Conservation (phyloP, 352 stramenopile species). For the Phytopythium cucurbitacearum region DNA sequence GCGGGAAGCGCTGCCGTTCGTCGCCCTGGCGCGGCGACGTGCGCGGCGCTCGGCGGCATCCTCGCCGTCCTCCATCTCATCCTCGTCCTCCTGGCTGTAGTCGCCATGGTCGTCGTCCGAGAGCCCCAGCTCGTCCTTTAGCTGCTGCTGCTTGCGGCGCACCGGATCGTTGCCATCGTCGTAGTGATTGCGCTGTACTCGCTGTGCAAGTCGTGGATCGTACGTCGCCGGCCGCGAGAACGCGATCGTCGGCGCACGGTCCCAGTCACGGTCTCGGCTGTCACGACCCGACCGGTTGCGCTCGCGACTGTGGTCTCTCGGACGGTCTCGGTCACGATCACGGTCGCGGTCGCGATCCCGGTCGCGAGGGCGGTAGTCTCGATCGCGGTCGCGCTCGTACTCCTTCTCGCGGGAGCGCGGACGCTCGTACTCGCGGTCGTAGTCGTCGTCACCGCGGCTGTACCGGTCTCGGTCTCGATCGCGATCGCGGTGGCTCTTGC, state of each 20-base stretch:
- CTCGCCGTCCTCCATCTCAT: slow-evolving; percentile 6
- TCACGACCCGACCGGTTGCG: slow-evolving; percentile 6
- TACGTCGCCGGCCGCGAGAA: slow-evolving; percentile 85
- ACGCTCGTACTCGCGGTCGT: slow-evolving; percentile 6
- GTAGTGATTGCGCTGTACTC: slow-evolving; percentile 33
- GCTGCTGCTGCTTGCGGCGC: slow-evolving; percentile 50
- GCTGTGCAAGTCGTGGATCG: slow-evolving; percentile 64
- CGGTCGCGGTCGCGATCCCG: slow-evolving; percentile 28
- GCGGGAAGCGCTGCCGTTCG: background rate
- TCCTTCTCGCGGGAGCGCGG: slow-evolving; percentile 18
- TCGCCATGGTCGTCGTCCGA: slow-evolving; percentile 51
- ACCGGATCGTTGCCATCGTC: slow-evolving; percentile 38
- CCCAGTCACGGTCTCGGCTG: slow-evolving; percentile 7
- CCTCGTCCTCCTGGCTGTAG: slow-evolving; percentile 12
- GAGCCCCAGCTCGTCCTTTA: slow-evolving; percentile 78
- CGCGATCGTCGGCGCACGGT: slow-evolving; percentile 28
- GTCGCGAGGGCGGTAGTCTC: slow-evolving; percentile 22
- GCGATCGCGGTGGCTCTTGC: slow-evolving; percentile 27
- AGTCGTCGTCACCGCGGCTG: slow-evolving; percentile 10
- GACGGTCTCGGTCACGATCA: slow-evolving; percentile 22
- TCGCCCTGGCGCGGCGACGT: slow-evolving; percentile 1
- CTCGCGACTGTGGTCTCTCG: background rate
- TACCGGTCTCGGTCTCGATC: slow-evolving; percentile 24
- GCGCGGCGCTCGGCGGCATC: background rate
- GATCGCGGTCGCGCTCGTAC: slow-evolving; percentile 23